Conservation (phyloP, 2,329 filamentous ascomycete genomes). For the Lithohypha guttulata region DNA sequence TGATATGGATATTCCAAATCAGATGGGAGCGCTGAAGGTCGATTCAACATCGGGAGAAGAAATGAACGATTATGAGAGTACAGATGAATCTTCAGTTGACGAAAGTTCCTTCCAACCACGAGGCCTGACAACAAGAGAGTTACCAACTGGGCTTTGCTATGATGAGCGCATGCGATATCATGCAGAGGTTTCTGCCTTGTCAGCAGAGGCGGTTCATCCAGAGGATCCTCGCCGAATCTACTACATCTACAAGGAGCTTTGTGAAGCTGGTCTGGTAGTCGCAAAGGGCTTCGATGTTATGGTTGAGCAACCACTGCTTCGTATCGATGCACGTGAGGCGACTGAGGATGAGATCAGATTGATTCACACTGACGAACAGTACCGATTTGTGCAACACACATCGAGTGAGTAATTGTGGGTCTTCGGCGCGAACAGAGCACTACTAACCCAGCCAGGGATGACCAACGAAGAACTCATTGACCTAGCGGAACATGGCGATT, state of each 20-base stretch:
- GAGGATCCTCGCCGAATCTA: conserved; percentile 90
- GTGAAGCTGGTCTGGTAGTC: conserved; percentile 65
- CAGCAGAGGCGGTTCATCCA: conserved; percentile 67
- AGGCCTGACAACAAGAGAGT: conserved; percentile 36
- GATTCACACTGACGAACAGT: conserved; percentile 69
- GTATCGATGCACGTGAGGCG: conserved; percentile 69
- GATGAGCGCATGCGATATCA: conserved; percentile 95
- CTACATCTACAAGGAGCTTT: conserved; percentile 83
- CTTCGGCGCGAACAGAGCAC: not conserved
- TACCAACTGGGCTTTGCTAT: conserved; percentile 73
- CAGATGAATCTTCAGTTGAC: conserved; percentile 33
- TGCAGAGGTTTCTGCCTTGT: conserved; percentile 61
- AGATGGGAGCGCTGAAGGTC: conserved; percentile 8
- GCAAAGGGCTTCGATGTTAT: conserved; percentile 33
- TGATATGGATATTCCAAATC: not conserved
- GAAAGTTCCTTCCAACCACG: conserved; percentile 31
- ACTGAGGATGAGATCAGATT: conserved; percentile 68
- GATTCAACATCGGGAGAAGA: conserved; percentile 16
- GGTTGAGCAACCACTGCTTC: conserved; percentile 45
- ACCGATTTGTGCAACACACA: conserved; percentile 60
- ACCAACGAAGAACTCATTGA: conserved; percentile 53
- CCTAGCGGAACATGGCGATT: conserved; percentile 52
- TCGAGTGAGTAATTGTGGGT: conserved; percentile 23
- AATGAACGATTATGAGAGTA: conserved; percentile 24
- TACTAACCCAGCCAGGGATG: conserved; percentile 29